phyloP scores from a whole-genome alignment of 148 eudicot species.

The Diospyros kaki region DNA sequence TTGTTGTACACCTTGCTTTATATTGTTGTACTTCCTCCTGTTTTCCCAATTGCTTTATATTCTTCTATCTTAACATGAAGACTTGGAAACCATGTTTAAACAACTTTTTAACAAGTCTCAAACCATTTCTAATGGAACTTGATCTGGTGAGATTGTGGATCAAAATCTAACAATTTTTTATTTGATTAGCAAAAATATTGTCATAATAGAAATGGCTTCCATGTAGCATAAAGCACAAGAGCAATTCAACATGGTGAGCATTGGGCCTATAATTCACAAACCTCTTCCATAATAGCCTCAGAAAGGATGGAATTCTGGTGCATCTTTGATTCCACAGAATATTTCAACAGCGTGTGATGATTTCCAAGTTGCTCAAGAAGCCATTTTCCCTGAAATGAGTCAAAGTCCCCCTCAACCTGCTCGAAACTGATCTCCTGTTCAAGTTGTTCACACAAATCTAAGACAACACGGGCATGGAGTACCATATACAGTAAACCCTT shows the following conservation, averaged over 20 bases:
- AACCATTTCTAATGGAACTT: no score
- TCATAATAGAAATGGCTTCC: no score
- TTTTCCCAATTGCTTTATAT: no score
- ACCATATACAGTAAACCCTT: constrained; percentile 96
- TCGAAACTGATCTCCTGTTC: constrained; percentile 85
- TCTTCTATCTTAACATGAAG: no score
- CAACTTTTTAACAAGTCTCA: no score
- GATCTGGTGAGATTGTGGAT: no score
- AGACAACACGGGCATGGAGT: constrained; percentile 88
- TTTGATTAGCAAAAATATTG: no score
- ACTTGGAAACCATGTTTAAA: no score
- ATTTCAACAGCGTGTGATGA: constrained; percentile 87
- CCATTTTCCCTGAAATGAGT: constrained; percentile 89
- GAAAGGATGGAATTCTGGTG: constrained; percentile 78
- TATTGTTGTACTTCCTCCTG: no score
- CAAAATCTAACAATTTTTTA: no score
- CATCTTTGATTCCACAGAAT: constrained; percentile 94
- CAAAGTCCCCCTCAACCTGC: constrained; percentile 97
- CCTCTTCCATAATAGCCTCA: constrained; percentile 98
- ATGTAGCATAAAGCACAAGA: background rate
- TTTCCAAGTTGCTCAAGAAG: constrained; percentile 87
- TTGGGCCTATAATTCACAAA: constrained; percentile 16
- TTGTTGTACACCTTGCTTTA: no score
- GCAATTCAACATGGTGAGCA: background rate
- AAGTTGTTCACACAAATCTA: constrained; percentile 79